Percentiles rank a stretch among this genome's conserved stretches.
Evolutionary conservation across 2,329 filamentous ascomycete species (phyloP).

Genomic region (Aspergillus niger): DNA sequence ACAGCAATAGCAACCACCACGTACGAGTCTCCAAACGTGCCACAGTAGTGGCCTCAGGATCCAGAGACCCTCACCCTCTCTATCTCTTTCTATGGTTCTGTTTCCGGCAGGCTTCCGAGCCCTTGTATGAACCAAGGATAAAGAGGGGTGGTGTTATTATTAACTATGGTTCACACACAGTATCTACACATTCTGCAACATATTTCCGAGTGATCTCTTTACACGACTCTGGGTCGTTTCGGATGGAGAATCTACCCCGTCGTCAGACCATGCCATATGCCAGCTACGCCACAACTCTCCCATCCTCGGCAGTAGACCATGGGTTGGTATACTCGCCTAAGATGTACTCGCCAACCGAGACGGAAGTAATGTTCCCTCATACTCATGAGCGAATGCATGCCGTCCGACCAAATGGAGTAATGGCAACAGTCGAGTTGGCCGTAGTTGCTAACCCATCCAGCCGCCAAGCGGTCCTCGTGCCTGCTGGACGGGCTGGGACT

Average conservation of each 20-base stretch:
- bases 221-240: background rate
- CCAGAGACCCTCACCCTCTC: background rate
- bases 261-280: background rate
- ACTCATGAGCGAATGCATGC: background rate
- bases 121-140: background rate
- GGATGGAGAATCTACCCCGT: background rate
- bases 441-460: background rate
- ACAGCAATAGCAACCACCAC: background rate
- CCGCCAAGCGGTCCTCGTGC: background rate
- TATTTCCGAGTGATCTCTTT: constrained; percentile 3
- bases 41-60: background rate
- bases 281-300: background rate
- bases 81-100: background rate
- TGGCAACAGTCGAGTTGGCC: background rate
- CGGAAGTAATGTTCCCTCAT: background rate
- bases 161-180: background rate
- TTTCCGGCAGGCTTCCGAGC: background rate
- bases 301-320: background rate
- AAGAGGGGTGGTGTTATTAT: background rate
- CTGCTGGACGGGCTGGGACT: background rate
- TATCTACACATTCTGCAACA: background rate
- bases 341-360: background rate
- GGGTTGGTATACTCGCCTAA: background rate
- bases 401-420: background rate
- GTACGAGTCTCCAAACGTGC: background rate